Evolutionary conservation across 345 rosid genomes (phyloP), one percentile per base, ranked within the genome.

Genomic region (Acer negundo): DNA sequence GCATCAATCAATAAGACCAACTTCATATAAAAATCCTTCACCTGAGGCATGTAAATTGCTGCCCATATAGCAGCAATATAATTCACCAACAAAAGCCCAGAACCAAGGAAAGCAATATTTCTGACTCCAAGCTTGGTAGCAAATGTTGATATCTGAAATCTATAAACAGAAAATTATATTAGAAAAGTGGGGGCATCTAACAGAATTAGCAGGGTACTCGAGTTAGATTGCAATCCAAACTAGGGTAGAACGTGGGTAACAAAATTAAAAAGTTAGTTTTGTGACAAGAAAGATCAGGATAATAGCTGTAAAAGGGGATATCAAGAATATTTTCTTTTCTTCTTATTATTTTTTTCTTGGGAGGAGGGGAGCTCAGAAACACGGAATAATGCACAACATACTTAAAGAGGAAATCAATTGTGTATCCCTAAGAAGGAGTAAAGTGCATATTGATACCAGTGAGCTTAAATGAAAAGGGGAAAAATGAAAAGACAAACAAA

Each of bases 61-160:
- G 93, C 89, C 69, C 88, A 80, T 69, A 92, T 74, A 78, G 97
- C 92, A 76, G 92, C 90, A 44, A 91, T 47, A 84, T 95, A 93
- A 78, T 93, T 95, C 78, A 93, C 83, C 76, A 93, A 88, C 81
- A 93, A 83, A 78, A 95, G 93, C 70, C 94, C 97, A 73, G 94
- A 87, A 73, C 98, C 97, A 53, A 95, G 92, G 71, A 92, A 93
- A 24, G 97, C 91, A 80, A 95, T 93, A 78, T 95, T 95, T 87
- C 98, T 90, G 71, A 95, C 96, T 81, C 97, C 99, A 80, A 93
- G 97, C 85, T 83, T 93, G 78, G 97, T 93, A 74, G 98, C 99
- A 26, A 95, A 79, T 20, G 98, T 95, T 76, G 97, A 92, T 85
- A 95, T 95, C 80, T 92, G 90, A 83, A 87, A 95, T 88, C 97